phyloP scores from a whole-genome alignment of 805 yeast species.

The Priceomyces melissophilus region DNA sequence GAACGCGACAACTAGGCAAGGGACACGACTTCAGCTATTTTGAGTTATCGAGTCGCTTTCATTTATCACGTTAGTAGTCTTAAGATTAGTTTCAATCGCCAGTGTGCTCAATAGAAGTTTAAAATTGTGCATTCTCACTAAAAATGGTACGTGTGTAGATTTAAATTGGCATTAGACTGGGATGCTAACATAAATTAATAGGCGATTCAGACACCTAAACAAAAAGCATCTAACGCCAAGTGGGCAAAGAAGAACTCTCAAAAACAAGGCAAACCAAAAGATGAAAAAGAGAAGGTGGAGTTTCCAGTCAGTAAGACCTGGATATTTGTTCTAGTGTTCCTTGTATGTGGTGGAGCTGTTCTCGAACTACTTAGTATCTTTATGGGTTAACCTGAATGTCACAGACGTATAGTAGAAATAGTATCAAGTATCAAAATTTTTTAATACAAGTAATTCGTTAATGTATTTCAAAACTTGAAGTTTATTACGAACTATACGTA shows the following conservation, averaged over 20 bases:
- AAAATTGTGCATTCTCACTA: no score
- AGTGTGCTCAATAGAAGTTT: no score
- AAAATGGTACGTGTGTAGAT: not conserved
- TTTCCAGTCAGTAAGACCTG: constrained; percentile 62
- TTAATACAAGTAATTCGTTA: no score
- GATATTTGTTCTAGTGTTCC: constrained; percentile 58
- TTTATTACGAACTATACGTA: no score
- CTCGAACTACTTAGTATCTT: constrained; percentile 61
- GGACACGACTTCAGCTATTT: no score
- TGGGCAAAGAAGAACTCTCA: constrained; percentile 71
- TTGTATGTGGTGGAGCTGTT: constrained; percentile 79
- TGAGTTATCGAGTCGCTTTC: no score
- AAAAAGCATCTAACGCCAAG: constrained; percentile 81
- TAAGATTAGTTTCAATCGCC: no score
- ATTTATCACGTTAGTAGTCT: no score
- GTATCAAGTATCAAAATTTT: no score
- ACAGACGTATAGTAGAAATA: no score
- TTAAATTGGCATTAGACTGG: not conserved
- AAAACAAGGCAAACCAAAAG: constrained; percentile 71
- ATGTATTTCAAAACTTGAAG: no score
- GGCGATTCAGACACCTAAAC: constrained; percentile 83
- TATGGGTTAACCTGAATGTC: constrained; percentile 26
- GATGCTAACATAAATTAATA: constrained; percentile 8
- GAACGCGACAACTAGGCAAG: no score
- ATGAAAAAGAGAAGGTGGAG: constrained; percentile 33